Evolutionary conservation across 495 filamentous ascomycete genomes (phyloP), one percentile per base, ranked within the genome.

Genomic region (Talaromyces proteolyticus): DNA sequence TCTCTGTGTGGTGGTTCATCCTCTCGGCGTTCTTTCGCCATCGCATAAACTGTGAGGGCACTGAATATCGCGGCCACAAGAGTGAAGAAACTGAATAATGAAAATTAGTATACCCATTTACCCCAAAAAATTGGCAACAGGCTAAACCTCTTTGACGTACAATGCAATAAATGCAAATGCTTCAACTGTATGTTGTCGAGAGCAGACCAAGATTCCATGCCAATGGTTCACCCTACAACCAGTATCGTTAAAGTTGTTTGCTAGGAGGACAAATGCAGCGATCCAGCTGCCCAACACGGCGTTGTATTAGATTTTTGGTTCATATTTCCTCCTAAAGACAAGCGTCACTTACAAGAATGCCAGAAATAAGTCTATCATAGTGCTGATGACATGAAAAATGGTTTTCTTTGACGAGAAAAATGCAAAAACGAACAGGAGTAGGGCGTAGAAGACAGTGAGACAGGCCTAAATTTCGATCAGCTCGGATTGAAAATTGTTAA

Each of bases 131-230:
- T 5, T 29, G 26, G 26, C 26, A 29, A 29, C 5, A 29, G 26
- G 26, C 26, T 29, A 29, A 29, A n/a, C 12, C 12, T 5, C 26
- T 29, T 29, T 29, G 26, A 58, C 55, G 49, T 22, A 58, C 58
- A 60, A 60, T n/a, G 55, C 58, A 44, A 58, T 60, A 34, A 60
- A 60, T 17, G 40, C 50, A 24, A 60, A 60, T 29, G 58, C 50
- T 38, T 60, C 58, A 0, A 53, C 53, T 8, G 58, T 26, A 41
- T 60, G 55, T 23, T 58, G 42, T 17, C 55, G 42, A 16, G 49
- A 55, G 20, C 58, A 60, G 10, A 53, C 50, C 1, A 23, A n/a
- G 26, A 56, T 36, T 14, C 53, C 46, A 25, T 60, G 55, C 58
- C 58, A 60, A 17, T 29, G 58, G 17, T 47, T 46, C 2, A 51